These are phyloP conservation scores for Ajuga reptans DNA, from an alignment of 305 asterid genomes.

Conservation along the genomic window DNA sequence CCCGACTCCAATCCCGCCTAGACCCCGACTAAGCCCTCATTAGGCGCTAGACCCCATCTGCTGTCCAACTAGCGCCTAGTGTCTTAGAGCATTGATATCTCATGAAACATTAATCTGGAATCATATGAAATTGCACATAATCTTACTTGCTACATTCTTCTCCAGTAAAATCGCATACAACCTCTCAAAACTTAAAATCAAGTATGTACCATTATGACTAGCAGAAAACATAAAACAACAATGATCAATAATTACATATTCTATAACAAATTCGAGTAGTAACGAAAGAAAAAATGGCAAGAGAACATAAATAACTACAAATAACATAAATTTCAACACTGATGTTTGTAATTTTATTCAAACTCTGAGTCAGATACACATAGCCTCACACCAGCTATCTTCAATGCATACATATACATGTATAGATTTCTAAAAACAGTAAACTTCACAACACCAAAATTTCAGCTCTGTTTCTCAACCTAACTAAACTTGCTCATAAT, in stretches of 20 bases:
- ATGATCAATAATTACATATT: neutral
- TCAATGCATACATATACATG: slow-evolving; percentile 20
- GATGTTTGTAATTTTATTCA: slow-evolving; percentile 19
- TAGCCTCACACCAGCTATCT: neutral
- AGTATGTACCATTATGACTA: neutral
- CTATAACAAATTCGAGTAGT: neutral
- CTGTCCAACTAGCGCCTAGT: no score
- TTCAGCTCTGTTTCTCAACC: slow-evolving; percentile 23
- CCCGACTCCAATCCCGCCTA: no score
- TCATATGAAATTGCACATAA: neutral
- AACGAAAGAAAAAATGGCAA: slow-evolving; percentile 7
- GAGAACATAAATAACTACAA: neutral
- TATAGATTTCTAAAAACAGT: slow-evolving; percentile 20
- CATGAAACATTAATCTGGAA: neutral
- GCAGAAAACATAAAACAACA: neutral
- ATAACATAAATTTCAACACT: slow-evolving; percentile 11
- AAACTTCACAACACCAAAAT: slow-evolving; percentile 20
- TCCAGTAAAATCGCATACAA: neutral
- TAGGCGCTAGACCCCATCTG: no score
- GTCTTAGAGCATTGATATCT: neutral
- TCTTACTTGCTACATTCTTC: neutral
- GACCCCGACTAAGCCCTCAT: no score
- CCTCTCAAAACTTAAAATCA: neutral
- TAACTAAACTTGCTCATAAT: slow-evolving; percentile 38
- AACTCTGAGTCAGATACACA: slow-evolving; percentile 10